phyloP scores from a whole-genome alignment of 1,139 yeast species.

The Candida mesenterica region DNA sequence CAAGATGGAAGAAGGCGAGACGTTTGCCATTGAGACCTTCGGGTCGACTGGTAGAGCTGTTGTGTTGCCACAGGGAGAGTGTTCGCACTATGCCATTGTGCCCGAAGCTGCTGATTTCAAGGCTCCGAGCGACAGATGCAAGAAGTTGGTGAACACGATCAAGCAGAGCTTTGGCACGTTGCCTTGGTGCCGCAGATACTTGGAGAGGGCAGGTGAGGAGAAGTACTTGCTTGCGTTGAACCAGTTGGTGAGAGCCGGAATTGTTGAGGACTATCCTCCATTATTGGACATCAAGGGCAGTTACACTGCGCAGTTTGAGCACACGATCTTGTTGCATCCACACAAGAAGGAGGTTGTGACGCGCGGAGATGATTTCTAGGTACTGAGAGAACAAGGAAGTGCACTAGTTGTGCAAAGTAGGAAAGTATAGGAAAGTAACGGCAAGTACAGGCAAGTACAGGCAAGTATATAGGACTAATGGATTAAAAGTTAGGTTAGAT shows the following conservation, averaged over 20 bases:
- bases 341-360: constrained; percentile 92
- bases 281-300: constrained; percentile 78
- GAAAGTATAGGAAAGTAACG: not conserved
- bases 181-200: constrained; percentile 94
- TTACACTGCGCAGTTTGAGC: constrained; percentile 96
- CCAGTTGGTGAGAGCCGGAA: constrained; percentile 79
- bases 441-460: not conserved
- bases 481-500: too few relatives aligned
- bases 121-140: constrained; percentile 66
- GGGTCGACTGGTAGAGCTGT: constrained; percentile 96
- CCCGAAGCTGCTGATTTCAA: constrained; percentile 40
- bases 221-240: constrained; percentile 88
- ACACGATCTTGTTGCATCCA: constrained; percentile 87
- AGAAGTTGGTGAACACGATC: constrained; percentile 62
- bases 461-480: not conserved
- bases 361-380: constrained; percentile 85
- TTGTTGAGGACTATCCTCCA: constrained; percentile 97
- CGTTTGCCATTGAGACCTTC: constrained; percentile 96
- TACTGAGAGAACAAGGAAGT: constrained; percentile 1
- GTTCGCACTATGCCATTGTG: constrained; percentile 84
- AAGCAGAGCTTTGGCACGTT: constrained; percentile 85
- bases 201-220: constrained; percentile 89
- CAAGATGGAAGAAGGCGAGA: constrained; percentile 98
- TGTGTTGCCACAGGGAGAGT: constrained; percentile 84
- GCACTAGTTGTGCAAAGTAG: not conserved